Base-by-base conservation (phyloP, 2,329 filamentous ascomycete species). In the Aspergillus hiratsukae region DNA sequence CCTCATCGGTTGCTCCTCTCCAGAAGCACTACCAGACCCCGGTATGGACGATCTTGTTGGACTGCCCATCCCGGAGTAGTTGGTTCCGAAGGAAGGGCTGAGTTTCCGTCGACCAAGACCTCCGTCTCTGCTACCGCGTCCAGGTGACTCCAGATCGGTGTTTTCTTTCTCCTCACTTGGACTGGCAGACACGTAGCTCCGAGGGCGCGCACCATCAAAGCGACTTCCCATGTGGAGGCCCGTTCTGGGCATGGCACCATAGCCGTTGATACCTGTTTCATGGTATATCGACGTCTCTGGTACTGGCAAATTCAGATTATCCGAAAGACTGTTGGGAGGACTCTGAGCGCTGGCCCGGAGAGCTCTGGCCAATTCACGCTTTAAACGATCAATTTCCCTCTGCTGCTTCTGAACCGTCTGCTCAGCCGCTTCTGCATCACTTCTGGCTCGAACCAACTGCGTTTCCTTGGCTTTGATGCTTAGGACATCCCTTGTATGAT, bases 401-500 rank as follows among this genome's bases (percentile, higher is more conserved):
- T 89, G 83, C 53, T 96, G 83, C 56, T 90, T 87, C 59, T 94
- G 90, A 52, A 94, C 91, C 57, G 87, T 88, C 66, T 91, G 87
- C 70, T 97, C 91, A 0, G 92, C 90, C 0, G 90, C 86, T 72
- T 97, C 93, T 31, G 88, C 89, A 68, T 99, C 94, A 62, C 89
- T 91, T 54, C 92, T 84, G 10, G 94, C 92, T 48, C 94, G 87
- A 9, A 97, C 93, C 4, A 99, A 83, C 67, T 99, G 94, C 3
- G 94, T 97, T 74, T 99, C 94, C 75, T 99, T 99, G 14, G 94
- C 94, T 73, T 97, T 97, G 77, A 99, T 95, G 65, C 91, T 94
- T 45, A 99, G 81, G 0, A 97, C 91, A 67, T 99, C 93, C 49
- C 93, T 84, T 0, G 94, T 99, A 72, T 97, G 93, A 67, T 97